Conservation (phyloP, 306 rosid genomes). For the Begonia masoniana region DNA sequence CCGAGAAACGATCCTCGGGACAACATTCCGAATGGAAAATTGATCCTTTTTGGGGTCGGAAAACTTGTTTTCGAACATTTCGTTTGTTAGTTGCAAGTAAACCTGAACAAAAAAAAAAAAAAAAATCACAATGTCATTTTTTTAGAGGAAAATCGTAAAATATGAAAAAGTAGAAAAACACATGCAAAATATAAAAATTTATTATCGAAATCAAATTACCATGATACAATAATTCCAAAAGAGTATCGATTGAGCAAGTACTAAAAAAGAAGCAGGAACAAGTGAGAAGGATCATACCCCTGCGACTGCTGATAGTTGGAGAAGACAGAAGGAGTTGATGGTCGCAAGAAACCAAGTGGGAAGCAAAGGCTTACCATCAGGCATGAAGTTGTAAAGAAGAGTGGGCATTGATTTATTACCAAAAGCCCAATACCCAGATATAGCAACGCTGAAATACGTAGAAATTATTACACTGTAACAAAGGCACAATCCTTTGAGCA, state of each 20-base stretch:
- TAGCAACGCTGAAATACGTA: conserved; percentile 42
- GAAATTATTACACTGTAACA: conserved; percentile 44
- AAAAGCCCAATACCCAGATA: conserved; percentile 86
- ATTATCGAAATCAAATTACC: no score
- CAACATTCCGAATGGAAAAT: conserved; percentile 42
- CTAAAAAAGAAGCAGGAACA: background rate
- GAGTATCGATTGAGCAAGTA: no score
- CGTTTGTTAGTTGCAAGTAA: conserved; percentile 75
- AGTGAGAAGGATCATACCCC: conserved; percentile 29
- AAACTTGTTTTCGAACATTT: conserved; percentile 45
- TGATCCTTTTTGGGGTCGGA: conserved; percentile 48
- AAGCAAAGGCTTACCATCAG: conserved; percentile 18
- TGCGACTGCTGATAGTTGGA: conserved; percentile 48
- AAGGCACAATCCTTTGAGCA: conserved; percentile 67
- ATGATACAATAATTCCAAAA: background rate
- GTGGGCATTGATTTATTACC: conserved; percentile 46
- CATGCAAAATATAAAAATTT: no score
- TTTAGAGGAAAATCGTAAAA: background rate
- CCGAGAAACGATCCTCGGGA: conserved; percentile 47
- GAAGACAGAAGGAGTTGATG: conserved; percentile 38
- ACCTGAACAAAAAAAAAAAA: conserved; percentile 19
- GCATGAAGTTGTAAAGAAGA: conserved; percentile 41
- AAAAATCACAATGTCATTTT: no score
- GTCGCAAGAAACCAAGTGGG: conserved; percentile 61
- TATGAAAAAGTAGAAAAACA: background rate